Base-by-base conservation (phyloP, 768 basidiomycete genomes). In the Phlebiopsis gigantea region DNA sequence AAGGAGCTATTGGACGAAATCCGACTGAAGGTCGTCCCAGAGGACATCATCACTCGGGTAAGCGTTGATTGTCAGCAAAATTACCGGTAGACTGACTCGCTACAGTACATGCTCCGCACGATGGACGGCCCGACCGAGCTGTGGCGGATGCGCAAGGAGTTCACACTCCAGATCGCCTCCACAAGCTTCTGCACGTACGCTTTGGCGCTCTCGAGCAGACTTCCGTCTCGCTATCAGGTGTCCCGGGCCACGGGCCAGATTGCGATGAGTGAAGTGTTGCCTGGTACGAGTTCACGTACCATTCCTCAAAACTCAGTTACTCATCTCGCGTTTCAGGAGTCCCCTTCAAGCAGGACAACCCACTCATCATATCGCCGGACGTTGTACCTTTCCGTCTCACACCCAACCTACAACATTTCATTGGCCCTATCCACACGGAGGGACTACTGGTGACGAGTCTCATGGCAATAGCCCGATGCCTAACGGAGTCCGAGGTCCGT, bases 71-170 rank as follows among this genome's bases (percentile, higher is more conserved):
- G 17, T 17, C 8, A 17, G 34, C 17, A 17, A 9, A 2, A 3
- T 9, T 10, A 12, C 8, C 34, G 17, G 8, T 34, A 34, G 6
- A 9, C 34, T 39, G 34, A 39, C 49, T 10, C 15, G 51, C 53
- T 43, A 26, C 55, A 99, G 97, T 98, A 94, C 69, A 91, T 99
- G 89, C 77, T 84, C 41, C 82, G 81, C 30, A 87, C 88, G 22
- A 96, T 98, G 91, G 74, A 79, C 46, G 81, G 80, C 1, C 84
- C 95, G 4, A 82, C 83, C 56, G 91, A 94, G 63, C 78, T 98
- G 2, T 99, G 96, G 96, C 81, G 90, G 58, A 93, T 98, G 84
- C 85, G 97, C 58, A 98, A 97, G 73, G 95, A 98, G 72, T 97
- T 98, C 71, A 87, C 95, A 8, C 70, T 88, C 41, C 95, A 98